Base-by-base conservation (phyloP, 2,329 filamentous ascomycete genomes). In the Phyllachora maydis region DNA sequence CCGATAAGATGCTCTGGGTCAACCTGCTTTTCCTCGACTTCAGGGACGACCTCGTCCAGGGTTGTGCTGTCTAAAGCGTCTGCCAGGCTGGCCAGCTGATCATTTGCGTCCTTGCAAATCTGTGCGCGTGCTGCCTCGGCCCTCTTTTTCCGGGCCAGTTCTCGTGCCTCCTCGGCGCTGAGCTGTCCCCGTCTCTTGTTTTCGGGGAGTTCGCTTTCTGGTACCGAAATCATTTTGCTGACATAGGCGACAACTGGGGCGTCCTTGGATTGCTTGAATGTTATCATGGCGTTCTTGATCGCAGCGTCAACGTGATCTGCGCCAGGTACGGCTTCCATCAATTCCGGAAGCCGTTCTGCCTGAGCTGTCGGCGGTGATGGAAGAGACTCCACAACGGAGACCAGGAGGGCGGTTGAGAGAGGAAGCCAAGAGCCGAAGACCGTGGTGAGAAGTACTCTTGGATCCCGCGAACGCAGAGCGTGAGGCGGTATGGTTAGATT, bases 141-240 rank as follows among this genome's bases (percentile, higher is more conserved):
- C 34, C 85, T 61, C 54, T 93, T 95, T 47, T 72, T 77, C 10
- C 82, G 65, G 1, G 78, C 88, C 28, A 93, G 50, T 32, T 93
- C 83, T 33, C 78, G 59, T 4, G 88, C 88, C 47, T 95, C 88
- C 31, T 92, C 88, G 1, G 81, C 75, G 18, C 67, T 91, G 39
- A 95, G 60, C 20, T 70, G 69, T 1, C 73, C 72, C 10, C 68
- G 61, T 21, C 79, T 63, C 45, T 75, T 90, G 44, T 92, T 92
- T 24, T 85, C 67, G 0, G 79, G 77, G 4, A 98, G 55, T 37
- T 98, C 85, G 45, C 79, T 93, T 39, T 90, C 79, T 0, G 82
- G 85, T 8, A 98, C 62, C 0, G 88, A 88, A 2, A 95, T 78
- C 82, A 98, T 93, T 45, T 98, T 98, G 50, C 85, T 95, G 30